Conservation (phyloP, 1,284 basidiomycete genomes). For the Heterobasidion annosum region DNA sequence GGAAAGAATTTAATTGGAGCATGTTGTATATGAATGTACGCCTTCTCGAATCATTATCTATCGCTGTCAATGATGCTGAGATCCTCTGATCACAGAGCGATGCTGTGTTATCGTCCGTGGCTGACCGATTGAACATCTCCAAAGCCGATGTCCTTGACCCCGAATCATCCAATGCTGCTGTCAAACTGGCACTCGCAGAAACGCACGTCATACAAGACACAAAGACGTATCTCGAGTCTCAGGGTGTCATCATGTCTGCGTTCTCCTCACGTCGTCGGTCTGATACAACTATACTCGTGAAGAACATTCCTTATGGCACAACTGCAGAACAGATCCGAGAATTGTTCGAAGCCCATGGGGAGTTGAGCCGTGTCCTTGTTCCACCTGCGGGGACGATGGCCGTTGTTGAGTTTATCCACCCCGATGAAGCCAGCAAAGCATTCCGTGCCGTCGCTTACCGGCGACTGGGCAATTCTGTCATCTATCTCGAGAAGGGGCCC, state of each 20-base stretch:
- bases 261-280: slow-evolving; percentile 51
- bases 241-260: slow-evolving; percentile 55
- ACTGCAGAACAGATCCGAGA: slow-evolving; percentile 65
- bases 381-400: slow-evolving; percentile 94
- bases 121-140: slow-evolving; percentile 32
- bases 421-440: slow-evolving; percentile 64
- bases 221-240: slow-evolving; percentile 77
- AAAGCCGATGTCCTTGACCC: slow-evolving; percentile 86
- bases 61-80: background rate
- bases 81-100: slow-evolving; percentile 41
- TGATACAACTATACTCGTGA: slow-evolving; percentile 84
- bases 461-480: slow-evolving; percentile 79
- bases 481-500: slow-evolving; percentile 94
- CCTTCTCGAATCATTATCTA: slow-evolving; percentile 8
- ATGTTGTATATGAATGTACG: slow-evolving; percentile 94
- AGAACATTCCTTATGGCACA: slow-evolving; percentile 96
- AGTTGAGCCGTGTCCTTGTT: slow-evolving; percentile 70
- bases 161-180: slow-evolving; percentile 71
- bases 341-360: slow-evolving; percentile 75
- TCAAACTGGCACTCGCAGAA: slow-evolving; percentile 93
- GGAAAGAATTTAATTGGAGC: slow-evolving; percentile 92
- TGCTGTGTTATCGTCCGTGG: slow-evolving; percentile 27
- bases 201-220: slow-evolving; percentile 96
- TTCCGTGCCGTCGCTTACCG: slow-evolving; percentile 84
- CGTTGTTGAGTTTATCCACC: slow-evolving; percentile 78